Base-by-base conservation (phyloP, 2,329 filamentous ascomycete genomes). In the Atkinsonella texensis region DNA sequence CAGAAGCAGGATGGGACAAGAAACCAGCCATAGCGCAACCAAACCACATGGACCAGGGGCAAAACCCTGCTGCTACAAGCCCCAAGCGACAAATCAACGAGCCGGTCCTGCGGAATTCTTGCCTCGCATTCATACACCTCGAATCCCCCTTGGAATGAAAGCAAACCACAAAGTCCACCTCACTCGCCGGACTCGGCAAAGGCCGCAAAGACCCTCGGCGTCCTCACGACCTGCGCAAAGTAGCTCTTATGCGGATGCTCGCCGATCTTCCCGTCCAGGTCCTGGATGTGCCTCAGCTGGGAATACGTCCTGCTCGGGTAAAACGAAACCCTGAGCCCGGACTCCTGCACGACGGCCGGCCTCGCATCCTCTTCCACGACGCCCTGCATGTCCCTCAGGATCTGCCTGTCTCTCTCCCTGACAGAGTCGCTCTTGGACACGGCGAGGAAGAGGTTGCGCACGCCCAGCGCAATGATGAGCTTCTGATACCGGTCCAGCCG, bases 161-260 rank as follows among this genome's bases (percentile, higher is more conserved):
- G 20, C 20, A 23, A 2, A 2, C 20, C 2, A 23, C 20, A 23
- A 23, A 23, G 20, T 8, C 5, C 28, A 2, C 28, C 28, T 38
- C 44, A 46, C 35, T 51, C 49, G 17, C 23, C 35, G 7, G 51
- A 43, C 38, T 47, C 20, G 11, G 40, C 53, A 50, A 55, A 55
- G 10, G 49, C 53, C 33, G 53, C 53, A 53, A 55, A 55, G 41
- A 55, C 17, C 33, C 51, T 48, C 39, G 53, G 53, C 46, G 45
- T 33, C 23, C 31, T 33, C 12, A 45, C 32, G 32, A 55, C 20
- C 45, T 51, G 53, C 35, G 53, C 53, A 43, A 51, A 55, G 17
- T 55, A 50, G 32, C 33, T 47, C 28, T 11, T 47, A 3, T 42
- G 17, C 32, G 31, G 23, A 11, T 48, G 50, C n/a, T 52, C 32